phyloP scores from a whole-genome alignment of 2,329 filamentous ascomycete species.

The Fonsecaea monophora region DNA sequence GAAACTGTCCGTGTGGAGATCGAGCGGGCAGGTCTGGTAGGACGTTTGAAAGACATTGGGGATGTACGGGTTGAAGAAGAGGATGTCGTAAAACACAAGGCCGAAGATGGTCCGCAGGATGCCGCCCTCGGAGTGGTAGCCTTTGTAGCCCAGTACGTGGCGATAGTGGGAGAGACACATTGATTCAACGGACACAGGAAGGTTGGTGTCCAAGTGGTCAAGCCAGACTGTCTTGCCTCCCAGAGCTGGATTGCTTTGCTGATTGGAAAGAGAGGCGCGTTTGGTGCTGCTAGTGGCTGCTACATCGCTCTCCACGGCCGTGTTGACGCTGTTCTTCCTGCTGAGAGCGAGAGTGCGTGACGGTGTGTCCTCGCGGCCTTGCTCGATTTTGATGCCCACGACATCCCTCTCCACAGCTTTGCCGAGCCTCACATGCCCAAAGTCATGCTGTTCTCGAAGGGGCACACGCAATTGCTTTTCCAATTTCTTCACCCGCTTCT shows the following conservation, averaged over 20 bases:
- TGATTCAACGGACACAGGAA: constrained; percentile 85
- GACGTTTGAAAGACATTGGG: constrained; percentile 97
- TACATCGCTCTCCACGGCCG: neutral
- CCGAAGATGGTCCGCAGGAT: constrained; percentile 90
- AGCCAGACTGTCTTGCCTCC: constrained; percentile 81
- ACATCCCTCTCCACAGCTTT: constrained; percentile 78
- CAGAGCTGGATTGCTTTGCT: constrained; percentile 41
- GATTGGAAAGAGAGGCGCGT: constrained; percentile 19
- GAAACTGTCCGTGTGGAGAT: constrained; percentile 92
- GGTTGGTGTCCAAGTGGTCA: constrained; percentile 71
- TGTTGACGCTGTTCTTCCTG: constrained; percentile 32
- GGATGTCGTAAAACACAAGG: constrained; percentile 89
- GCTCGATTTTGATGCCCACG: constrained; percentile 78
- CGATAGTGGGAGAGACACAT: constrained; percentile 93
- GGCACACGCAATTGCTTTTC: constrained; percentile 84
- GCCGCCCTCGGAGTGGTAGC: constrained; percentile 90
- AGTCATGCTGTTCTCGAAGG: constrained; percentile 88
- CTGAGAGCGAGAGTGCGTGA: constrained; percentile 35
- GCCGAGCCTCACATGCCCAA: constrained; percentile 79
- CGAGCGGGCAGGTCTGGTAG: constrained; percentile 91
- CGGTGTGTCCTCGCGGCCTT: constrained; percentile 53
- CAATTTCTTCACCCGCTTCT: constrained; percentile 90
- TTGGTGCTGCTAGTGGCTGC: constrained; percentile 32
- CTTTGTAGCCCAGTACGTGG: constrained; percentile 79
- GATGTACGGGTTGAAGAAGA: constrained; percentile 78